Conservation (phyloP, 2,329 filamentous ascomycete genomes). For the Beauveria scarabaeidicola region DNA sequence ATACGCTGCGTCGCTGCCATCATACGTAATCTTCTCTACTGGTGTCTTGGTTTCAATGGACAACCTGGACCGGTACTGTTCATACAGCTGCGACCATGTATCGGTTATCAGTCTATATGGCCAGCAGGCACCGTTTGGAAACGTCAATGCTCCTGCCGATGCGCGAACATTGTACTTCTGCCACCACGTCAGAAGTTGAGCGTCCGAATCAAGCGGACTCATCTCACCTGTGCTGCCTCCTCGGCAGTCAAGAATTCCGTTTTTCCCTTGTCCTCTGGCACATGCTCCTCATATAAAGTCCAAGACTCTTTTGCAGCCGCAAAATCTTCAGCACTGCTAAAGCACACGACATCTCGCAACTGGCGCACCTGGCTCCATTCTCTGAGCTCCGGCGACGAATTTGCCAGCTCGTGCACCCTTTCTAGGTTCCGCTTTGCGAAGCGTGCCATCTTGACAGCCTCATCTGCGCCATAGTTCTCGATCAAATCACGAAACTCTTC, state of each 20-base stretch:
- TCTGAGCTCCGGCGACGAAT: conserved; percentile 13
- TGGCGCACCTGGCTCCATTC: conserved; percentile 16
- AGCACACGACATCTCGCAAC: conserved; percentile 1
- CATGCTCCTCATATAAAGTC: conserved; percentile 12
- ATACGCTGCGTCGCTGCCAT: conserved; percentile 1
- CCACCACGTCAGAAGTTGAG: not conserved
- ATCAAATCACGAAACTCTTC: conserved; percentile 28
- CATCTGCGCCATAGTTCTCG: conserved; percentile 21
- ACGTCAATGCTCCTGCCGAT: conserved; percentile 8
- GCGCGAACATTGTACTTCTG: conserved; percentile 20
- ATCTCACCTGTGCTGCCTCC: conserved; percentile 11
- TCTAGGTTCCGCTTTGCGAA: conserved; percentile 34
- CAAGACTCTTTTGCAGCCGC: conserved; percentile 12
- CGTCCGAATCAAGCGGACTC: not conserved
- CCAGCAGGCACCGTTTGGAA: conserved; percentile 28
- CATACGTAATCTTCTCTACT: conserved; percentile 16
- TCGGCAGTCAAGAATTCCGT: conserved; percentile 12
- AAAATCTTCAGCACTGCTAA: conserved; percentile 16
- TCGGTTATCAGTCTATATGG: conserved; percentile 31
- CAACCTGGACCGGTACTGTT: conserved; percentile 17
- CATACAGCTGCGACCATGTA: conserved; percentile 24
- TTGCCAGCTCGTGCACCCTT: conserved; percentile 14
- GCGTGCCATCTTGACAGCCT: conserved; percentile 31
- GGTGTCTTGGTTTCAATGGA: conserved; percentile 24
- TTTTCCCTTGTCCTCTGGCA: conserved; percentile 14